Conservation (phyloP, 148 eudicot species). For the Linanthus parryae region DNA sequence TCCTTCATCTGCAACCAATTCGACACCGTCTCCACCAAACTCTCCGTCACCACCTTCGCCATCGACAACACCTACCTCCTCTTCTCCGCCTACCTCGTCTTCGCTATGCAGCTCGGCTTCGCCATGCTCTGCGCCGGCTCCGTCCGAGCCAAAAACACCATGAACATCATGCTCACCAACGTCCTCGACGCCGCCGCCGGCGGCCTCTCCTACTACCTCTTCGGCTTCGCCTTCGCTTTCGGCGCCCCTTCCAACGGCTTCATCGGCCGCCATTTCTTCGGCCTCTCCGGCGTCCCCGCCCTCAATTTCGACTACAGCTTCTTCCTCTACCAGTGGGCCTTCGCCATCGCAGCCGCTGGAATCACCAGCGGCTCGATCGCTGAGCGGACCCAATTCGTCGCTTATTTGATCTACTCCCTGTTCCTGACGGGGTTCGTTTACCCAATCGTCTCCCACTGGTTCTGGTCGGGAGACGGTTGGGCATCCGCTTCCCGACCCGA, state of each 20-base stretch:
- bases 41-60: constrained; percentile 37
- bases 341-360: constrained; percentile 45
- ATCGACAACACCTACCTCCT: constrained; percentile 43
- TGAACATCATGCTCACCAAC: constrained; percentile 61
- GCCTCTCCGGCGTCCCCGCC: constrained; percentile 18
- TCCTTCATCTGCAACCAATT: constrained; percentile 12
- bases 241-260: constrained; percentile 36
- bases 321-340: constrained; percentile 41
- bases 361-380: constrained; percentile 44
- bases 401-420: constrained; percentile 36
- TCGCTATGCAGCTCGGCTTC: constrained; percentile 54
- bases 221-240: constrained; percentile 47
- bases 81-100: constrained; percentile 47
- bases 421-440: constrained; percentile 41
- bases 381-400: constrained; percentile 41
- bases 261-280: constrained; percentile 38
- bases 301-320: constrained; percentile 22
- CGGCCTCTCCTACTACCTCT: constrained; percentile 42
- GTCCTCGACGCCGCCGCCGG: constrained; percentile 56
- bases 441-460: constrained; percentile 40
- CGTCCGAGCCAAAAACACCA: constrained; percentile 49
- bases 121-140: constrained; percentile 64
- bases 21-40: constrained; percentile 4
- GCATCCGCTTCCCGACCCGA: constrained; percentile 21
- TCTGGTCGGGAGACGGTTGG: constrained; percentile 41